Conservation (phyloP, 2,329 filamentous ascomycete species). For the Aspergillus chevalieri region DNA sequence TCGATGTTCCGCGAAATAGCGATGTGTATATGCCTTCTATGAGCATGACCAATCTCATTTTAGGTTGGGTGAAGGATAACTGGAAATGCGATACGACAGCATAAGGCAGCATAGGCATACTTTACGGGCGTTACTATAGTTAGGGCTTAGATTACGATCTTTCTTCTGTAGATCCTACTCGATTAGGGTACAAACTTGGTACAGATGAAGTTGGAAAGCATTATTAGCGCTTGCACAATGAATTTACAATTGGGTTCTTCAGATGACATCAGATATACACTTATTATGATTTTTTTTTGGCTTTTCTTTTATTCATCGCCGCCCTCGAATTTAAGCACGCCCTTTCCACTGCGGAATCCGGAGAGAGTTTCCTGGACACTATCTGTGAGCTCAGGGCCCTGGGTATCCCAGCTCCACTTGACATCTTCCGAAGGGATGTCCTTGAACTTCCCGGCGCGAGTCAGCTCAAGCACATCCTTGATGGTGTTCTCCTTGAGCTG, state of each 20-base stretch:
- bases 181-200: not conserved
- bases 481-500: conserved; percentile 72
- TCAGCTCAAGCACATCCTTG: conserved; percentile 74
- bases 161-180: not conserved
- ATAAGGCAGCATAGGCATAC: not conserved
- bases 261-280: not conserved
- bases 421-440: conserved; percentile 79
- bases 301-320: conserved; percentile 36
- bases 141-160: not conserved
- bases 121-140: not conserved
- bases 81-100: conserved; percentile 39
- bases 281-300: conserved; percentile 16
- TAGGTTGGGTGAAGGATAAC: conserved; percentile 53
- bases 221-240: not conserved
- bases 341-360: conserved; percentile 82
- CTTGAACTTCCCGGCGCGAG: conserved; percentile 67
- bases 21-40: conserved; percentile 47
- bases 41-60: conserved; percentile 53
- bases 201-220: not conserved
- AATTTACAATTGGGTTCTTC: not conserved
- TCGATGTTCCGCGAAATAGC: conserved; percentile 45
- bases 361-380: conserved; percentile 77
- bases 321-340: conserved; percentile 72
- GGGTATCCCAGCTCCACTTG: conserved; percentile 75
- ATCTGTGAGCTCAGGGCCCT: conserved; percentile 59